Conservation (phyloP, 2,329 filamentous ascomycete species). For the Aspergillus fructus region DNA sequence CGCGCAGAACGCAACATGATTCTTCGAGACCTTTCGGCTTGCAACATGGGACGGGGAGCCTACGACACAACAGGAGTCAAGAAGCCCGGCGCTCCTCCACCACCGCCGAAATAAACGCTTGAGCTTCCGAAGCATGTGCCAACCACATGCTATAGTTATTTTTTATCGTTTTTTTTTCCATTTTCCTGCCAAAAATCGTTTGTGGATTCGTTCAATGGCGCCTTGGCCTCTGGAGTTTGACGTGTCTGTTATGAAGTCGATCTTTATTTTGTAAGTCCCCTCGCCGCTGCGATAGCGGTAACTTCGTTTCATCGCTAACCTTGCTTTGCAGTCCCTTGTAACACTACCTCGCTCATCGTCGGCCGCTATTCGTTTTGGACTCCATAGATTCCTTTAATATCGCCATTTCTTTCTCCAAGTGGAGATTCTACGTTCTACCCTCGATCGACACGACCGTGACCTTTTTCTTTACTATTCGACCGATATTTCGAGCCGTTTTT, state of each 20-base stretch:
- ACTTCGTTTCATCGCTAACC: constrained; percentile 14
- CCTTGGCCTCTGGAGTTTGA: constrained; percentile 28
- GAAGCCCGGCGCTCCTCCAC: constrained; percentile 47
- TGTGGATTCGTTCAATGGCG: constrained; percentile 24
- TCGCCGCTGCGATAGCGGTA: constrained; percentile 7
- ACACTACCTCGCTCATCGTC: constrained; percentile 27
- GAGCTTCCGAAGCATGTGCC: constrained; percentile 16
- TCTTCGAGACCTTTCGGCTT: constrained; percentile 39
- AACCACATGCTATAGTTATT: constrained; percentile 20
- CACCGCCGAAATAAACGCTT: constrained; percentile 35
- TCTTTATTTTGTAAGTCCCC: constrained; percentile 27
- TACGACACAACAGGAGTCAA: constrained; percentile 54
- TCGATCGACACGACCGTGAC: constrained; percentile 23
- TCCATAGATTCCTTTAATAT: constrained; percentile 30
- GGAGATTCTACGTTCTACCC: constrained; percentile 19
- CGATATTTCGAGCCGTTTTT: constrained; percentile 10
- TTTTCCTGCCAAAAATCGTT: constrained; percentile 22
- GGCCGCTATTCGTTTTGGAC: constrained; percentile 20
- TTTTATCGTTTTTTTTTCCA: neutral
- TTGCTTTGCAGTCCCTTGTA: constrained; percentile 28
- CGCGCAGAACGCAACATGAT: constrained; percentile 41
- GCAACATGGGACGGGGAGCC: constrained; percentile 52
- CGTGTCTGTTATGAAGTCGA: constrained; percentile 27
- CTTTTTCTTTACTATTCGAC: constrained; percentile 29
- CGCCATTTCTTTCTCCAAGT: constrained; percentile 12